Evolutionary conservation across 2,329 filamentous ascomycete species (phyloP).

Genomic region (Epichloe festucae): DNA sequence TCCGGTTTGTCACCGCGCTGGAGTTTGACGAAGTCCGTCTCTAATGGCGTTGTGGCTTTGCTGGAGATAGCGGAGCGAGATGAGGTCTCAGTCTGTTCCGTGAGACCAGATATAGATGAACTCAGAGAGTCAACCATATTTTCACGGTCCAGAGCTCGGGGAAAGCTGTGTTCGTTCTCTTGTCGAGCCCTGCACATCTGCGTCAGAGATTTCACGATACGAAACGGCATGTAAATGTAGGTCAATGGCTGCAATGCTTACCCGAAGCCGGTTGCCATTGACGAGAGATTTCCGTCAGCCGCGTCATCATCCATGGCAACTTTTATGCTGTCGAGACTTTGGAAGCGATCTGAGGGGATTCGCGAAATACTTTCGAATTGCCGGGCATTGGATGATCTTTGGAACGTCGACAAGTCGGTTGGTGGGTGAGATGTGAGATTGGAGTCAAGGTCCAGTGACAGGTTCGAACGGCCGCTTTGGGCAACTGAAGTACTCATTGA

Average conservation of each 20-base stretch:
- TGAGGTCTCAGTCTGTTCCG: too few species aligned
- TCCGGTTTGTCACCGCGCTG: too few species aligned
- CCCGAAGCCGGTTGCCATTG: conserved; percentile 12
- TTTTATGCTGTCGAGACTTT: conserved; percentile 9
- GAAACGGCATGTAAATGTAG: not conserved
- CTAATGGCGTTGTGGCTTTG: too few species aligned
- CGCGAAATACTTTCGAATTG: conserved; percentile 26
- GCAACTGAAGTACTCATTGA: not conserved
- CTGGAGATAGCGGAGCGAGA: too few species aligned
- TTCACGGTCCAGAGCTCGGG: conserved; percentile 5
- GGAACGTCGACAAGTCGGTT: not conserved
- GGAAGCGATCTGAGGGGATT: not conserved
- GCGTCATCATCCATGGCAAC: conserved; percentile 13
- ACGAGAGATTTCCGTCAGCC: conserved; percentile 11
- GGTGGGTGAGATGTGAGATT: not conserved
- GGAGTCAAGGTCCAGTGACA: conserved; percentile 7
- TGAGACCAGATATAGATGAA: too few species aligned
- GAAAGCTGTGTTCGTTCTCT: conserved; percentile 8
- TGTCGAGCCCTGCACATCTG: conserved; percentile 4
- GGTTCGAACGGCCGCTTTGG: not conserved
- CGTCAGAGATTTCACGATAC: not conserved
- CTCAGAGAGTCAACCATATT: too few species aligned
- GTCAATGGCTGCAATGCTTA: conserved; percentile 12
- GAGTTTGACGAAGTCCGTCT: too few species aligned
- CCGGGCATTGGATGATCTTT: not conserved